A percentile compares a stretch with the other conserved stretches of the same genome.
These are phyloP conservation scores for Pyrus betulifolia DNA, from an alignment of 306 rosid species.

Conservation along the genomic window DNA sequence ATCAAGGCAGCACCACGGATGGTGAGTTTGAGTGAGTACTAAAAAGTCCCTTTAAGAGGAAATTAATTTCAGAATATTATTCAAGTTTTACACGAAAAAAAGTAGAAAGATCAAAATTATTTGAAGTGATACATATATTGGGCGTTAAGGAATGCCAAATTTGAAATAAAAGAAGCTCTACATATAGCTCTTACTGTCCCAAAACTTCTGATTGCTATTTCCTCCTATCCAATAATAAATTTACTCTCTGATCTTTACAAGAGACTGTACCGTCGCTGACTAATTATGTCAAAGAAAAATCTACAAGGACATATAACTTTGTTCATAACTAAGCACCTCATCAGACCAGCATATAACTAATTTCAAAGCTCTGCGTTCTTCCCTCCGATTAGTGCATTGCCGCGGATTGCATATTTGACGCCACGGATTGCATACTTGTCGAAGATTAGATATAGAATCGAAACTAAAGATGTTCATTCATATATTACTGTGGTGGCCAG, in stretches of 20 bases:
- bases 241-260: constrained; percentile 36
- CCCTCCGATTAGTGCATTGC: constrained; percentile 14
- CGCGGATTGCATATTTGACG: constrained; percentile 15
- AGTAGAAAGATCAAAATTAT: neutral
- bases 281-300: constrained; percentile 18
- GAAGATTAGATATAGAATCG: too few relatives aligned
- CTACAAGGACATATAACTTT: constrained; percentile 18
- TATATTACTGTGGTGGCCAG: neutral
- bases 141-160: neutral
- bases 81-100: neutral
- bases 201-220: constrained; percentile 12
- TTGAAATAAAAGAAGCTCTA: neutral
- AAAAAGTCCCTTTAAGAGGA: neutral
- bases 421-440: neutral
- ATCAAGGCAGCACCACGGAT: neutral
- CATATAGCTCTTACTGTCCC: neutral
- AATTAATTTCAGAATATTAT: neutral
- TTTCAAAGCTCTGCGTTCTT: constrained; percentile 13
- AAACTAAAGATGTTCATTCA: neutral
- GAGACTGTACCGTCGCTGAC: constrained; percentile 12
- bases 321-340: constrained; percentile 12
- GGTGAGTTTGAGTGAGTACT: neutral
- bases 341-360: constrained; percentile 2
- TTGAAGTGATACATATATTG: neutral
- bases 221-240: constrained; percentile 14